Base-by-base conservation (phyloP, 2,329 filamentous ascomycete genomes). In the Diaporthe australafricana region DNA sequence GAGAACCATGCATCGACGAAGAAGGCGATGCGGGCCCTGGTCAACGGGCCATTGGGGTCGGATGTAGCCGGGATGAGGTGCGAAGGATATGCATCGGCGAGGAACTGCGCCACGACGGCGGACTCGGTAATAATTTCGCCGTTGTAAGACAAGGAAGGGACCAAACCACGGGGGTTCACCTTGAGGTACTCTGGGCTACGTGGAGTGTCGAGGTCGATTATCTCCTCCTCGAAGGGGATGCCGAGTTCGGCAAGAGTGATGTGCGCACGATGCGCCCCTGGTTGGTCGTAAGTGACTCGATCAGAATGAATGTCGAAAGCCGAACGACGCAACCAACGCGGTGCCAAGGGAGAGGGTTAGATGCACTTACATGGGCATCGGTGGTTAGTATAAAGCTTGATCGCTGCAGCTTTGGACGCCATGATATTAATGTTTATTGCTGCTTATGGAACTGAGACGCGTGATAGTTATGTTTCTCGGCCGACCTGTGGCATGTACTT, bases 161-260 rank as follows among this genome's bases (percentile, higher is more conserved):
- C 93, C 3, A 95, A 88, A 17, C 94, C 94, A 70, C 93, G 90
- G 75, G 93, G 93, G 83, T 96, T 95, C 79, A 96, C 83, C 66
- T 91, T 85, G 11, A 96, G 87, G 79, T 96, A 96, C 85, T 91
- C 93, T 47, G 88, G 84, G 35, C 92, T 90, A 12, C 94, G 90
- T 0, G 94, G 93, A 12, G 82, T 87, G 75, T 83, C 81, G 57
- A 96, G 86, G 79, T 96, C 92, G 76, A 97, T 93, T 71, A 90
- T 89, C 73, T 93, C 90, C 75, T 94, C 91, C 71, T 93, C 90
- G 77, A 89, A 93, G 0, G 88, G 84, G 38, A 95, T 78, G 14
- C 86, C 86, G 16, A 93, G 87, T 78, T 94, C 93, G 38, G 87
- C 86, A 32, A 95, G 86, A 7, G 88, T 88, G 72, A 94, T 94